phyloP scores from a whole-genome alignment of 83 land plant species.

The Thuja plicata region DNA sequence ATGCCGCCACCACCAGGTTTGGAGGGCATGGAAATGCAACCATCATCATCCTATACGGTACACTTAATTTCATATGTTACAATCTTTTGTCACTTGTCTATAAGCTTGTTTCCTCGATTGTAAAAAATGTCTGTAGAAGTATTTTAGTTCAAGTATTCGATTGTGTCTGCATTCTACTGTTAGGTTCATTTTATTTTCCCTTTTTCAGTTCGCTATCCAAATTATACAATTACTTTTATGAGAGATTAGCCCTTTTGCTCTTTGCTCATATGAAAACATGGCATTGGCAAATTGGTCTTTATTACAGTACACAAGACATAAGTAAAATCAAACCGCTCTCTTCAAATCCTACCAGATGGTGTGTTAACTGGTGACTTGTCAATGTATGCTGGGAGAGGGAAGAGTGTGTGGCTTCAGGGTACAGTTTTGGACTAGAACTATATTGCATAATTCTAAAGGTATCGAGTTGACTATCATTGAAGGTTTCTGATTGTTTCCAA shows the following conservation, averaged over 20 bases:
- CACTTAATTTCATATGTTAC: background rate
- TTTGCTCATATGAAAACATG: background rate
- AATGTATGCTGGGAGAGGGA: background rate
- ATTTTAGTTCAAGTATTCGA: background rate
- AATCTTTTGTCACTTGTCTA: background rate
- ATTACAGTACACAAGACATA: background rate
- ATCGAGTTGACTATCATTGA: background rate
- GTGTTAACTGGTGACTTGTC: background rate
- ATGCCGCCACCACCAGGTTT: slow-evolving; percentile 33
- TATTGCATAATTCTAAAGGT: background rate
- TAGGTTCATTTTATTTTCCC: background rate
- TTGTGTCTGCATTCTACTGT: background rate
- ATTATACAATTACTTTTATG: slow-evolving; percentile 1
- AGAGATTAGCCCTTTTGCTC: background rate
- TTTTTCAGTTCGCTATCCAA: slow-evolving; percentile 31
- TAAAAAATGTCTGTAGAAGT: background rate
- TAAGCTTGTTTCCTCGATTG: background rate
- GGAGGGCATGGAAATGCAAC: slow-evolving; percentile 37
- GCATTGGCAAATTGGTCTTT: background rate
- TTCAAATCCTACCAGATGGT: background rate
- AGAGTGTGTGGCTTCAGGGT: background rate
- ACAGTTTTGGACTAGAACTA: background rate
- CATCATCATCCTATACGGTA: slow-evolving; percentile 56
- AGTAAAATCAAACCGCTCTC: no score
- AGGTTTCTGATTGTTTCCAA: background rate